phyloP scores from a whole-genome alignment of 768 basidiomycete species.

The Rhizopogon salebrosus region DNA sequence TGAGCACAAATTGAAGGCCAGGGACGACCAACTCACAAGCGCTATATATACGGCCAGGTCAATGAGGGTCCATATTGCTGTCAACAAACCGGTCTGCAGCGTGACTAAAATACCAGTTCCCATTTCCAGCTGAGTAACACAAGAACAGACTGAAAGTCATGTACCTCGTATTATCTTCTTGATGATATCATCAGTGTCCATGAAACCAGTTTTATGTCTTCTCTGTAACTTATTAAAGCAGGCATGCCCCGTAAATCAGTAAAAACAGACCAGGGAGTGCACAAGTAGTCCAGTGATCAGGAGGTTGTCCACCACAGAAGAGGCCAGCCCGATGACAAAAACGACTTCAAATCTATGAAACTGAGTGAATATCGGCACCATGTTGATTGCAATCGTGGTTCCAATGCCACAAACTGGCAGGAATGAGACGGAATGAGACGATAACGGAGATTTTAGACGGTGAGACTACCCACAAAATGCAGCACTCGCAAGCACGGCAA shows the following conservation, averaged over 20 bases:
- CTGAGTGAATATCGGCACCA: slow-evolving; percentile 21
- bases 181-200: slow-evolving; percentile 32
- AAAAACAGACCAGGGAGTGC: slow-evolving; percentile 33
- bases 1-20: slow-evolving; percentile 2
- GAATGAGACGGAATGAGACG: slow-evolving; percentile 3
- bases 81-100: slow-evolving; percentile 34
- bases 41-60: slow-evolving; percentile 26
- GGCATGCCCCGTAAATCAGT: not conserved
- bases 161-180: slow-evolving; percentile 31
- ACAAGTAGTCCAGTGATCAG: slow-evolving; percentile 41
- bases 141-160: not conserved
- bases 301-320: slow-evolving; percentile 40
- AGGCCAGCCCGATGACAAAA: slow-evolving; percentile 38
- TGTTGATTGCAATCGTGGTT: slow-evolving; percentile 22
- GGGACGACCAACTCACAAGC: slow-evolving; percentile 6
- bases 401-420: slow-evolving; percentile 26
- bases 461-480: slow-evolving; percentile 13
- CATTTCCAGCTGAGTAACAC: not conserved
- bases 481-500: slow-evolving; percentile 10
- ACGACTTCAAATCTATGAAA: slow-evolving; percentile 26
- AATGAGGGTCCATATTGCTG: slow-evolving; percentile 30
- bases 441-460: not conserved
- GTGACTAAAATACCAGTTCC: slow-evolving; percentile 31
- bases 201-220: slow-evolving; percentile 30
- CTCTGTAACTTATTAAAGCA: slow-evolving; percentile 21